Conservation (phyloP, 179 eudicot species). For the Nepenthes alata region DNA sequence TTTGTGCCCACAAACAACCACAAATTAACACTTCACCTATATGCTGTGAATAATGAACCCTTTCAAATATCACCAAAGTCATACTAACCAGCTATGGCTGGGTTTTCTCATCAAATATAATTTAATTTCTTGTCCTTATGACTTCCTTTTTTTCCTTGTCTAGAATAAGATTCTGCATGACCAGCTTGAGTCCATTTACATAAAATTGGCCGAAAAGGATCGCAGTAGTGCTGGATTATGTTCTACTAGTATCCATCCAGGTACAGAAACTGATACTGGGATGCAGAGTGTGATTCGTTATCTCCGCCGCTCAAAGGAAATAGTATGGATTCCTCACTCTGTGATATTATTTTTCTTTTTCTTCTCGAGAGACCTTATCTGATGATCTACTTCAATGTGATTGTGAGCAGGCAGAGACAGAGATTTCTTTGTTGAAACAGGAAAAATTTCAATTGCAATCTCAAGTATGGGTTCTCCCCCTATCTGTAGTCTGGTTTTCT, state of each 20-base stretch:
- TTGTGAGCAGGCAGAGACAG: constrained; percentile 58
- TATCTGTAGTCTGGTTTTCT: not conserved
- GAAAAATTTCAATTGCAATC: constrained; percentile 86
- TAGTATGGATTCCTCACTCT: constrained; percentile 25
- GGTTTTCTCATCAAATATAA: too few relatives aligned
- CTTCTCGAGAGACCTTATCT: not conserved
- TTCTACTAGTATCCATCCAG: constrained; percentile 25
- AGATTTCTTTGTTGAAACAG: constrained; percentile 80
- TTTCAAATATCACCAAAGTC: too few relatives aligned
- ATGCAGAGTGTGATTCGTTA: constrained; percentile 75
- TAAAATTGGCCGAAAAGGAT: constrained; percentile 66
- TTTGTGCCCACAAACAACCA: too few relatives aligned
- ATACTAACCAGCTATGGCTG: not conserved
- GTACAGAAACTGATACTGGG: constrained; percentile 40
- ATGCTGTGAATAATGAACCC: too few relatives aligned
- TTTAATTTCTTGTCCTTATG: not conserved
- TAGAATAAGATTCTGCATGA: constrained; percentile 74
- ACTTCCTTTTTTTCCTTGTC: not conserved
- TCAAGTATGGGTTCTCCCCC: constrained; percentile 25
- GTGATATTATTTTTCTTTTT: not conserved
- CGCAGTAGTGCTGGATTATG: constrained; percentile 35
- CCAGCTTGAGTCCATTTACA: constrained; percentile 79
- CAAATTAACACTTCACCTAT: too few relatives aligned
- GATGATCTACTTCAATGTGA: constrained; percentile 3
- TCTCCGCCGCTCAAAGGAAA: constrained; percentile 90